phyloP scores from a whole-genome alignment of 257 asterid genomes.

The Phtheirospermum japonicum region DNA sequence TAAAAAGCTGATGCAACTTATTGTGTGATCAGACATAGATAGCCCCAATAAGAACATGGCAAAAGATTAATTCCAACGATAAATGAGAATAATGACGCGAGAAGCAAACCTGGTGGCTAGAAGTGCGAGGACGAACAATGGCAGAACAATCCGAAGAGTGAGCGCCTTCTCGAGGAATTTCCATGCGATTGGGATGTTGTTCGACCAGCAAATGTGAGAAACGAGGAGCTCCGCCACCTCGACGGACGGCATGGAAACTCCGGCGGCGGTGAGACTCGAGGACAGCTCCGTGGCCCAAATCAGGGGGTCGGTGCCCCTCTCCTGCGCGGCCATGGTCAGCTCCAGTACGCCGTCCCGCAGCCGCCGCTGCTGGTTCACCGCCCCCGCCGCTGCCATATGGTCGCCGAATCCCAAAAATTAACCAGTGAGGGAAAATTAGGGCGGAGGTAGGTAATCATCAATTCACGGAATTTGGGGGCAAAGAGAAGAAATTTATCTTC shows the following conservation, averaged over 20 bases:
- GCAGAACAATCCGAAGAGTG: conserved; percentile 66
- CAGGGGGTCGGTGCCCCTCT: conserved; percentile 71
- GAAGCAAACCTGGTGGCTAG: conserved; percentile 64
- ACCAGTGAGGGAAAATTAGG: conserved; percentile 21
- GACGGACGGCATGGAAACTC: conserved; percentile 69
- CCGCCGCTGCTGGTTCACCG: conserved; percentile 33
- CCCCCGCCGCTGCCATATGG: conserved; percentile 41
- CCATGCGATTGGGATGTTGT: conserved; percentile 77
- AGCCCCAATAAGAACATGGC: no score
- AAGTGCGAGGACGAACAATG: conserved; percentile 75
- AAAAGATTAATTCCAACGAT: not conserved
- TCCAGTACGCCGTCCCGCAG: conserved; percentile 63
- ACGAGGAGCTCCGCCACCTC: conserved; percentile 77
- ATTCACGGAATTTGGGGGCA: conserved; percentile 32
- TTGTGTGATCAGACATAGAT: no score
- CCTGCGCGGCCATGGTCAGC: conserved; percentile 75
- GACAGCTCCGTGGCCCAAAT: conserved; percentile 76
- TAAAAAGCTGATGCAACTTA: no score
- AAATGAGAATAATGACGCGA: not conserved
- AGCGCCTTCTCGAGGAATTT: conserved; percentile 86
- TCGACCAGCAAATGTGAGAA: conserved; percentile 81
- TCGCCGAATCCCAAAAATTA: not conserved
- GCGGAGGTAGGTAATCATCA: conserved; percentile 17
- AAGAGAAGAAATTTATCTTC: conserved; percentile 15
- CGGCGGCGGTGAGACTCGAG: conserved; percentile 55